These are phyloP conservation scores for Onygena corvina DNA, from an alignment of 2,329 filamentous ascomycete genomes.

Conservation along the genomic window DNA sequence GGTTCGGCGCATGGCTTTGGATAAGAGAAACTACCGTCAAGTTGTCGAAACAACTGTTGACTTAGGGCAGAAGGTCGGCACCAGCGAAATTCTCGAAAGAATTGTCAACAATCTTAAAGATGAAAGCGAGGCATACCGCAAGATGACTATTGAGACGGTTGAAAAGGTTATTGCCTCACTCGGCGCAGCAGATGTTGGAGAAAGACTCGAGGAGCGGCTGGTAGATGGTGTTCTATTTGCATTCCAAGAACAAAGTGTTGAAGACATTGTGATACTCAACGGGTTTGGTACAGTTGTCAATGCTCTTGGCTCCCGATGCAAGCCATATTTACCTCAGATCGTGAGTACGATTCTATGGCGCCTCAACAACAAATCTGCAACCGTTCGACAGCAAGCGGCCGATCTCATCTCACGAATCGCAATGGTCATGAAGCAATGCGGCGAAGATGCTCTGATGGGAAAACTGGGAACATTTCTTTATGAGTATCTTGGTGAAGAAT, in stretches of 20 bases:
- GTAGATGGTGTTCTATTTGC: constrained; percentile 92
- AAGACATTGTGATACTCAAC: constrained; percentile 92
- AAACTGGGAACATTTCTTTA: constrained; percentile 91
- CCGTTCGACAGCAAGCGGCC: constrained; percentile 90
- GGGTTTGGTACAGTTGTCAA: constrained; percentile 97
- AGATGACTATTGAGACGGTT: constrained; percentile 97
- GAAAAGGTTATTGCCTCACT: constrained; percentile 92
- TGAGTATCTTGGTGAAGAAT: constrained; percentile 96
- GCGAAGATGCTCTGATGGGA: constrained; percentile 88
- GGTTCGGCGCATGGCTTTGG: constrained; percentile 91
- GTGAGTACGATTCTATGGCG: constrained; percentile 93
- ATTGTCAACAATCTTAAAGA: constrained; percentile 95
- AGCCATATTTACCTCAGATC: constrained; percentile 92
- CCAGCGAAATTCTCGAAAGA: constrained; percentile 83
- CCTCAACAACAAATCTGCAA: constrained; percentile 94
- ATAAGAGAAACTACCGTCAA: constrained; percentile 94
- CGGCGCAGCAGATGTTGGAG: constrained; percentile 85
- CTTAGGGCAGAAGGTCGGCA: constrained; percentile 93
- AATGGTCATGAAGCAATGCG: constrained; percentile 98
- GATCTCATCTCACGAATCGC: constrained; percentile 94
- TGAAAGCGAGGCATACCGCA: constrained; percentile 92
- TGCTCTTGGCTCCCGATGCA: constrained; percentile 82
- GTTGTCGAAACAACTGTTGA: constrained; percentile 98
- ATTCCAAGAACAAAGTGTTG: constrained; percentile 95
- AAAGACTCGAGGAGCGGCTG: constrained; percentile 81